phyloP scores from a whole-genome alignment of 1,284 basidiomycete species.

The Naganishia sp. region DNA sequence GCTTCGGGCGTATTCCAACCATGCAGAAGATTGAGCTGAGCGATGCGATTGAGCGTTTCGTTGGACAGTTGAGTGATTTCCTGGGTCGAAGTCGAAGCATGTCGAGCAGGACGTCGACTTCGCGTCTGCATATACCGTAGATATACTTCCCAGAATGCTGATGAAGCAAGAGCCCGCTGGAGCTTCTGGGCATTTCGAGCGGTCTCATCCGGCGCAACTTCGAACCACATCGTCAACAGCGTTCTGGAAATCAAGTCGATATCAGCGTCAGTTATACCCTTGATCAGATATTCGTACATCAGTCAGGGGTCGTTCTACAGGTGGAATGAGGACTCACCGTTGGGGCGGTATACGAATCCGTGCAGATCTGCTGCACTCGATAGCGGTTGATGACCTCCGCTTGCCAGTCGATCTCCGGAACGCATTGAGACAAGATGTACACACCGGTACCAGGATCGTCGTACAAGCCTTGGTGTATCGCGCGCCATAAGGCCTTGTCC shows the following conservation, averaged over 20 bases:
- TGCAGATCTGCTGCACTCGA: slow-evolving; percentile 38
- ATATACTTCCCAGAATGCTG: slow-evolving; percentile 24
- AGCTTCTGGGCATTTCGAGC: slow-evolving; percentile 11
- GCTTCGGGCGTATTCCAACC: slow-evolving; percentile 23
- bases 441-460: slow-evolving; percentile 44
- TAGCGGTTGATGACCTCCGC: slow-evolving; percentile 39
- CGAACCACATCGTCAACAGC: slow-evolving; percentile 42
- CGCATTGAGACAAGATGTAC: slow-evolving; percentile 16
- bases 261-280: slow-evolving; percentile 25
- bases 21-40: slow-evolving; percentile 12
- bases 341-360: slow-evolving; percentile 19
- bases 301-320: too few relatives aligned
- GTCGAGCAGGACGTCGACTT: neutral
- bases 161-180: slow-evolving; percentile 7
- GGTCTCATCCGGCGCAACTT: slow-evolving; percentile 28
- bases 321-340: slow-evolving; percentile 5
- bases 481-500: slow-evolving; percentile 48
- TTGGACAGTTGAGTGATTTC: neutral
- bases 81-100: neutral
- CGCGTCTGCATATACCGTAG: slow-evolving; percentile 17
- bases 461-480: slow-evolving; percentile 40
- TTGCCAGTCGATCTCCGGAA: slow-evolving; percentile 39
- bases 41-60: slow-evolving; percentile 2
- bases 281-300: too few relatives aligned
- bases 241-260: slow-evolving; percentile 39